Conservation (phyloP, 768 basidiomycete genomes). For the Suillus sp. region DNA sequence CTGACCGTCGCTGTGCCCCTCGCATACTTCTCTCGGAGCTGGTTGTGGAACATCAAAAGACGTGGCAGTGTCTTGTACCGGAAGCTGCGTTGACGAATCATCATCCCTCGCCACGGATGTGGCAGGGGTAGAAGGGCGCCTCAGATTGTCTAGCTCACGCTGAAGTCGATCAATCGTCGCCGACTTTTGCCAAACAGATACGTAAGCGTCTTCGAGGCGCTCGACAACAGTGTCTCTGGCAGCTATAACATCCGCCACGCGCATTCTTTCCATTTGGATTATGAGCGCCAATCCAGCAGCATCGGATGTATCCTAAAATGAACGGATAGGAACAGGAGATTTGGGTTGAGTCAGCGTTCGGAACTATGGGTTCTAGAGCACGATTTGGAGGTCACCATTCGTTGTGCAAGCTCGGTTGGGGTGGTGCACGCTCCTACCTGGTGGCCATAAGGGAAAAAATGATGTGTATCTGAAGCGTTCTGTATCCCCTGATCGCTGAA, state of each 20-base stretch:
- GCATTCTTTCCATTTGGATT: slow-evolving; percentile 52
- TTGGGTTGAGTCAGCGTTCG: background rate
- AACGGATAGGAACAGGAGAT: background rate
- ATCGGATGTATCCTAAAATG: slow-evolving; percentile 16
- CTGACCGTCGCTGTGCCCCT: too few species aligned
- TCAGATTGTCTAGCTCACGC: slow-evolving; percentile 38
- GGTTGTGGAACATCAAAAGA: background rate
- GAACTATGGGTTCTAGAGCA: background rate
- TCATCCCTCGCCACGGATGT: background rate
- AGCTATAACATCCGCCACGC: slow-evolving; percentile 55
- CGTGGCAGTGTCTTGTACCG: background rate
- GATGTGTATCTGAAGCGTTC: background rate
- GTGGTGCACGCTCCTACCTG: background rate
- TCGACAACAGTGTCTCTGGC: slow-evolving; percentile 66
- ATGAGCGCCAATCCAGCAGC: slow-evolving; percentile 55
- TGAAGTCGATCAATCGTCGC: slow-evolving; percentile 51
- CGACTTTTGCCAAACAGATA: slow-evolving; percentile 62
- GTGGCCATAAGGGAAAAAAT: background rate
- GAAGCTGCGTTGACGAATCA: background rate
- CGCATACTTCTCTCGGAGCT: background rate
- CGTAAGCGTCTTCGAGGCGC: slow-evolving; percentile 60
- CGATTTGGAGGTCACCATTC: slow-evolving; percentile 10
- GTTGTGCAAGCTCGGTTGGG: background rate
- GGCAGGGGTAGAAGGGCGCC: slow-evolving; percentile 26
- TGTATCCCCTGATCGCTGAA: background rate